Percentiles rank a stretch among this genome's conserved stretches.
phyloP scores from a whole-genome alignment of 2,329 filamentous ascomycete genomes.

The Helotiales sp. region DNA sequence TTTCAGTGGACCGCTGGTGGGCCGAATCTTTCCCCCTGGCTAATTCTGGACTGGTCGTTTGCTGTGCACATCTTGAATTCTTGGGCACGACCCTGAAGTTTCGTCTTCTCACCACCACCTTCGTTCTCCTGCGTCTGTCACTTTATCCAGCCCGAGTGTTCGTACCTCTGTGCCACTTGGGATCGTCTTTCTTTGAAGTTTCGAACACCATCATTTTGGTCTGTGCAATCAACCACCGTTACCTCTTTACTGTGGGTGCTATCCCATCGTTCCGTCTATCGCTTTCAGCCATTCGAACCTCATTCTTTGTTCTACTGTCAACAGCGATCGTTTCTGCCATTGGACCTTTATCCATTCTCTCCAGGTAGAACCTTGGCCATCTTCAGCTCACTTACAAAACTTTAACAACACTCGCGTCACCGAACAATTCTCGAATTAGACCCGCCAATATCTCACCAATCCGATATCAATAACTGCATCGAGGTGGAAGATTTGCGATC shows the following conservation, averaged over 20 bases:
- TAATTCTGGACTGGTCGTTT: not conserved
- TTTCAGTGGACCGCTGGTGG: not conserved
- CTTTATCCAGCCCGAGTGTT: not conserved
- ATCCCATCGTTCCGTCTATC: constrained; percentile 2
- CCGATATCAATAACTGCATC: constrained; percentile 3
- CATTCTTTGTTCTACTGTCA: not conserved
- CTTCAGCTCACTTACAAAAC: constrained; percentile 9
- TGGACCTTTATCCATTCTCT: constrained; percentile 40
- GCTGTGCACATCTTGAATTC: not conserved
- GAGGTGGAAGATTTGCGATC: not conserved
- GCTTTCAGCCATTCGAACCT: not conserved
- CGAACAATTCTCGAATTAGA: constrained; percentile 1
- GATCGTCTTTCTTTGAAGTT: constrained; percentile 8
- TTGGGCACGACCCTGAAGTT: not conserved
- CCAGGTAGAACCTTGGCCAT: constrained; percentile 60
- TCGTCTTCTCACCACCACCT: constrained; percentile 2
- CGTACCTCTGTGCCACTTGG: not conserved
- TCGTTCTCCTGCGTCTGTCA: constrained; percentile 8
- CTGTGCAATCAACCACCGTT: constrained; percentile 5
- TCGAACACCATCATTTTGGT: constrained; percentile 15
- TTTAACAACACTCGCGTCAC: not conserved
- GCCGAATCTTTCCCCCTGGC: not conserved
- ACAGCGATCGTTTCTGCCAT: not conserved
- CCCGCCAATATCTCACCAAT: constrained; percentile 2
- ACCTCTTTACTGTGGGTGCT: not conserved